These are phyloP conservation scores for Carnegiea gigantea DNA, from an alignment of 179 eudicot genomes.

Conservation along the genomic window DNA sequence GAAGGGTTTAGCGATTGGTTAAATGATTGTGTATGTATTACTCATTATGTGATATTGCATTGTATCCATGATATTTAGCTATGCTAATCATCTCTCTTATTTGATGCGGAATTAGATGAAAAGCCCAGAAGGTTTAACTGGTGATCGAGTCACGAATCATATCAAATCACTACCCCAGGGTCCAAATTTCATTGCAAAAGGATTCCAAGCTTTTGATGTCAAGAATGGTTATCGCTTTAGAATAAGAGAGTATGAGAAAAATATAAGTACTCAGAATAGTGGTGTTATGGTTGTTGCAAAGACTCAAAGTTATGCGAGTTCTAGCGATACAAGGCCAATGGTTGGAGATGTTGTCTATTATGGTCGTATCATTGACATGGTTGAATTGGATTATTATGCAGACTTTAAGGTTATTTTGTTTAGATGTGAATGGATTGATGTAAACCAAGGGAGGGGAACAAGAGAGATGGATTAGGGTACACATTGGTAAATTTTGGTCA, in stretches of 20 bases:
- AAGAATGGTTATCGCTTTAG: no score
- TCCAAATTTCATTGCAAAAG: background rate
- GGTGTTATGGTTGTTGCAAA: background rate
- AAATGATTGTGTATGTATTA: no score
- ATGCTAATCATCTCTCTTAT: no score
- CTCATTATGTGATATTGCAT: no score
- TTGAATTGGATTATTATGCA: background rate
- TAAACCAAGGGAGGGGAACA: background rate
- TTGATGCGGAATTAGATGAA: no score
- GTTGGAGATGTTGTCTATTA: conserved; percentile 3
- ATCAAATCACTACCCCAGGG: background rate
- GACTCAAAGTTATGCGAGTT: background rate
- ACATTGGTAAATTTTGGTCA: background rate
- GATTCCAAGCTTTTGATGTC: background rate
- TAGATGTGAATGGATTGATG: background rate
- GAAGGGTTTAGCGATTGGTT: background rate
- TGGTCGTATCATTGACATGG: background rate
- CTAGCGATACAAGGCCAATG: conserved; percentile 6
- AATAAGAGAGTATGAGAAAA: no score
- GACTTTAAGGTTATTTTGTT: background rate
- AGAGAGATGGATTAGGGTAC: background rate
- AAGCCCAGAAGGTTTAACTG: no score
- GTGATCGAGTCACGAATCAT: no score
- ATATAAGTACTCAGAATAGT: background rate
- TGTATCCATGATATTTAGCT: no score